A percentile compares a stretch with the other conserved stretches of the same genome.
Conservation (phyloP, 805 yeast species). For the Myxozyma neglecta region DNA sequence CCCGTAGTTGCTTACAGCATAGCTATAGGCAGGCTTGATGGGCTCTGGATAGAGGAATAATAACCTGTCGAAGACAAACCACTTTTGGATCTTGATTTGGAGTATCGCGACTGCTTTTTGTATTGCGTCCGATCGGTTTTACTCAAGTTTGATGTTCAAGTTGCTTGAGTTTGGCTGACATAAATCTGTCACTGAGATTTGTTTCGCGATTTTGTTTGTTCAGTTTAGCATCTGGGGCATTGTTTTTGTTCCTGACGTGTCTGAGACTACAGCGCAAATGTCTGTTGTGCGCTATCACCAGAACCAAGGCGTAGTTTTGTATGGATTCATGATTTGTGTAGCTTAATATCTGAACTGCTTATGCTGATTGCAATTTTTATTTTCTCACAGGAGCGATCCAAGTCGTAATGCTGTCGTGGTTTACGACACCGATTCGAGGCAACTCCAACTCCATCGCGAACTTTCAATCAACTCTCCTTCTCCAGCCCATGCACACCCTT, state of each 20-base stretch:
- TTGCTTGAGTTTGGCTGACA: no score
- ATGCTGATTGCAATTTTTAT: neutral
- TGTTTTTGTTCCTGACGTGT: neutral
- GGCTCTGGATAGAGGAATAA: no score
- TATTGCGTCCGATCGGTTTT: no score
- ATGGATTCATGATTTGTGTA: neutral
- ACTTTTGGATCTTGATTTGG: no score
- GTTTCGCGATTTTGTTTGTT: no score
- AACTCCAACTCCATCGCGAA: conserved; percentile 25
- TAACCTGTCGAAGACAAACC: no score
- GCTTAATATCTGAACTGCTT: neutral
- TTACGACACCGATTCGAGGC: conserved; percentile 22
- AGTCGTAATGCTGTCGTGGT: conserved; percentile 24
- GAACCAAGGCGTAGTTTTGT: conserved; percentile 26
- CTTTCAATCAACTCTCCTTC: neutral
- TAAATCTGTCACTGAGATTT: no score
- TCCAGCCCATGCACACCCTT: neutral
- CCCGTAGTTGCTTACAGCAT: no score
- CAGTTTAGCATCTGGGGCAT: no score
- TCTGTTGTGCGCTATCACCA: conserved; percentile 27
- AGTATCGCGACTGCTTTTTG: no score
- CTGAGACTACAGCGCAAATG: conserved; percentile 5
- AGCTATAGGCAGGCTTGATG: no score
- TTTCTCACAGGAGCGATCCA: conserved; percentile 22
- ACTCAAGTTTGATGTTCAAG: no score